phyloP scores from a whole-genome alignment of 1,284 basidiomycete genomes.

The Sphagnurus paluster region DNA sequence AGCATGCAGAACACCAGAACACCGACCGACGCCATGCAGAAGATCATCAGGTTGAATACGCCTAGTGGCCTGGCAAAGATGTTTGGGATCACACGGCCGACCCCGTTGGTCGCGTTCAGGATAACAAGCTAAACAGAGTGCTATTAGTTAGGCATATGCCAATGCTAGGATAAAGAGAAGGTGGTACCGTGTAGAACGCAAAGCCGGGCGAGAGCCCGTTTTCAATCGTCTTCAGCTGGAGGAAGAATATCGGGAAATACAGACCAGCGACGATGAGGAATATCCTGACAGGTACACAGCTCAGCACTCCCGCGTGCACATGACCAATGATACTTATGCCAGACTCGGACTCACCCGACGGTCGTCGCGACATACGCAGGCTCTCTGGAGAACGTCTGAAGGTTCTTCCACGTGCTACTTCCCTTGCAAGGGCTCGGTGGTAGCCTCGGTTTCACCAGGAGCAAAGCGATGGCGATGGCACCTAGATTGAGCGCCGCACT shows the following conservation, averaged over 20 bases:
- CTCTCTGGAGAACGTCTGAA: slow-evolving; percentile 22
- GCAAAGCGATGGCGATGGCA: slow-evolving; percentile 34
- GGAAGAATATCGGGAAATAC: slow-evolving; percentile 45
- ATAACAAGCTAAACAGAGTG: slow-evolving; percentile 17
- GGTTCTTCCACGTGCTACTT: slow-evolving; percentile 10
- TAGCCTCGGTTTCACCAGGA: slow-evolving; percentile 34
- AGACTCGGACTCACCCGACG: slow-evolving; percentile 33
- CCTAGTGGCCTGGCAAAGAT: slow-evolving; percentile 36
- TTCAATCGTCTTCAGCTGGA: slow-evolving; percentile 45
- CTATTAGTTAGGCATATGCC: too few species aligned
- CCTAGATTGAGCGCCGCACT: slow-evolving; percentile 37
- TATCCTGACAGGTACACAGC: too few species aligned
- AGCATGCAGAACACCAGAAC: slow-evolving; percentile 44
- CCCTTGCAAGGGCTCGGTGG: slow-evolving; percentile 13
- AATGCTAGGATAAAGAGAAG: too few species aligned
- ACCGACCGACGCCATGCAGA: slow-evolving; percentile 30
- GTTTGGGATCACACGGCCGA: slow-evolving; percentile 41
- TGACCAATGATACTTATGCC: too few species aligned
- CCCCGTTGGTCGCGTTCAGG: slow-evolving; percentile 40
- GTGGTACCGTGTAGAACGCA: slow-evolving; percentile 40
- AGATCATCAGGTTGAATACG: slow-evolving; percentile 40
- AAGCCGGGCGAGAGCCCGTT: slow-evolving; percentile 35
- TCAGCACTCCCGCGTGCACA: too few species aligned
- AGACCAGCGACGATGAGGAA: slow-evolving; percentile 33
- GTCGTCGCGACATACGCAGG: slow-evolving; percentile 35